These are phyloP conservation scores for Capronia epimyces DNA, from an alignment of 2,329 filamentous ascomycete genomes.

Conservation along the genomic window DNA sequence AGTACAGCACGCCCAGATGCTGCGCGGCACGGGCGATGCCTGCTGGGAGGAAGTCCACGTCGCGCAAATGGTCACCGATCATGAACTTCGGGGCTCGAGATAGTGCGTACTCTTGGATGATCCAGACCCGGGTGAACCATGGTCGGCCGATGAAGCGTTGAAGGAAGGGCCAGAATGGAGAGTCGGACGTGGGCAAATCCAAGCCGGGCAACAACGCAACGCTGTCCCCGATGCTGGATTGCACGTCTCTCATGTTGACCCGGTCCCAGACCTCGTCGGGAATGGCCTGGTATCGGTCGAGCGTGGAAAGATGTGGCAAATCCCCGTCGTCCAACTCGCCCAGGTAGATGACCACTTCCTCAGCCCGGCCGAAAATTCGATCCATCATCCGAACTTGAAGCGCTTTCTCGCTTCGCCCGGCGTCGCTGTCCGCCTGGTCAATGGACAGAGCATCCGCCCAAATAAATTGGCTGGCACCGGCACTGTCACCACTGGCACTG, in stretches of 20 bases:
- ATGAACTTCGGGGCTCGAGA: background rate
- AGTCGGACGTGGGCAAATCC: background rate
- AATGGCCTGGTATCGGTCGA: constrained; percentile 9
- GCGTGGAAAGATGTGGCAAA: background rate
- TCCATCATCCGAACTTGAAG: constrained; percentile 17
- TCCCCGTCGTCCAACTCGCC: background rate
- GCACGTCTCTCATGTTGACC: background rate
- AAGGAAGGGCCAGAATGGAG: constrained; percentile 10
- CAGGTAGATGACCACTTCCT: constrained; percentile 12
- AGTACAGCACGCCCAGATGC: constrained; percentile 5
- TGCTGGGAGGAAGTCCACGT: background rate
- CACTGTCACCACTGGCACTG: no score
- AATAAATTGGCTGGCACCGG: background rate
- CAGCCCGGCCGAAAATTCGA: constrained; percentile 6
- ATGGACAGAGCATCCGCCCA: constrained; percentile 22
- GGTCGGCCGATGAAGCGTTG: constrained; percentile 10
- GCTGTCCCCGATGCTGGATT: background rate
- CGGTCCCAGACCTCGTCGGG: constrained; percentile 1
- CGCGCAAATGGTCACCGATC: background rate
- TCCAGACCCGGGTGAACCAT: constrained; percentile 23
- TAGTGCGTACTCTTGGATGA: background rate
- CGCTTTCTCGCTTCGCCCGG: background rate
- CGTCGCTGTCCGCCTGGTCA: constrained; percentile 4
- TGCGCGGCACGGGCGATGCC: constrained; percentile 2
- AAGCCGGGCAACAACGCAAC: background rate